Evolutionary conservation across 2,329 filamentous ascomycete genomes (phyloP).

Genomic region (Diaporthe ilicicola): DNA sequence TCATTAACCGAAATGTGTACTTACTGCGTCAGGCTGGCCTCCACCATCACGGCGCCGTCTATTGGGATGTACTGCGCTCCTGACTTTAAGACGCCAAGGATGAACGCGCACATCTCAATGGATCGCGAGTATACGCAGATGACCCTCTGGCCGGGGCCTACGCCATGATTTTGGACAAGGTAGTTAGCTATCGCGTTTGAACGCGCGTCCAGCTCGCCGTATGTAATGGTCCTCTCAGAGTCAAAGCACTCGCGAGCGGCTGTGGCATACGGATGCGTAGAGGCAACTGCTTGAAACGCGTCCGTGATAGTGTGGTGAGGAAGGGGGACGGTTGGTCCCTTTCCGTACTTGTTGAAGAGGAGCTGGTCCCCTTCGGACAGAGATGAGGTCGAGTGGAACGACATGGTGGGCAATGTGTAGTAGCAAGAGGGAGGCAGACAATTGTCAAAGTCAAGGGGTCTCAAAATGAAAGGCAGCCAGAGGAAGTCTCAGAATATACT

Average conservation of each 20-base stretch:
- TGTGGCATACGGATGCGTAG: conserved; percentile 45
- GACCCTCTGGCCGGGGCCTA: conserved; percentile 12
- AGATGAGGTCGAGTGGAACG: conserved; percentile 38
- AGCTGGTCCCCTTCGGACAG: conserved; percentile 38
- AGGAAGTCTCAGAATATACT: not conserved
- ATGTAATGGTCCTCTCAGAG: conserved; percentile 48
- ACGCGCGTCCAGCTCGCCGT: conserved; percentile 52
- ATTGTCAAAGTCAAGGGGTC: not conserved
- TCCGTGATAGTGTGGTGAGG: conserved; percentile 46
- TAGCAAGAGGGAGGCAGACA: conserved; percentile 19
- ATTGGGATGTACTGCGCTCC: conserved; percentile 68
- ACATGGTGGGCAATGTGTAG: conserved; percentile 31
- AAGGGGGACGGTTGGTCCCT: conserved; percentile 38
- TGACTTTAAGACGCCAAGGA: conserved; percentile 63
- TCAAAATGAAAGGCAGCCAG: not conserved
- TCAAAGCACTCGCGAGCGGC: conserved; percentile 48
- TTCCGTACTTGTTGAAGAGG: conserved; percentile 41
- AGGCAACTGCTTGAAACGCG: conserved; percentile 44
- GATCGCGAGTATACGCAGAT: conserved; percentile 20
- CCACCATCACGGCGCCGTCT: conserved; percentile 62
- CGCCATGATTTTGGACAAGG: conserved; percentile 39
- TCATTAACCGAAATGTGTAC: conserved; percentile 52
- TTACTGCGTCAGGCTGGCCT: conserved; percentile 58
- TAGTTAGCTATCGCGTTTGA: conserved; percentile 52
- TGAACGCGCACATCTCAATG: conserved; percentile 65